Base-by-base conservation (phyloP, 2,329 filamentous ascomycete species). In the Fusarium nisikadoi region DNA sequence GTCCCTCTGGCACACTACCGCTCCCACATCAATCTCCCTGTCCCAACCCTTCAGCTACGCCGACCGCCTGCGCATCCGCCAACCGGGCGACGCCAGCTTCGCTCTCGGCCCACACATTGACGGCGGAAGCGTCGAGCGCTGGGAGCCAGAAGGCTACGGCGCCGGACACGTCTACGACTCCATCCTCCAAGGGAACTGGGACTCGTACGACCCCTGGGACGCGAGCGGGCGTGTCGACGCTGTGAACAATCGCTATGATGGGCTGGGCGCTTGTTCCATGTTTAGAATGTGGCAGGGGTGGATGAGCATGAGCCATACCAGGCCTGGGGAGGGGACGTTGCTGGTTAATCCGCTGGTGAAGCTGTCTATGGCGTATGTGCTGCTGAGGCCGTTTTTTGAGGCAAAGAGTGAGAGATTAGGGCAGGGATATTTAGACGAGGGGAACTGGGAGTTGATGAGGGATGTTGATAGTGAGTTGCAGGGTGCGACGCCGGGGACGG, bases 251-350 rank as follows among this genome's bases (percentile, higher is more conserved):
- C 83, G 95, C 38, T 96, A 98, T 79, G 87, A 93, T 55, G 94
- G 94, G 1, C 87, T 94, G 0, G 94, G 95, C 0, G 91, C 93
- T 2, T 97, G 94, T 81, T 92, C 88, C 49, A 94, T 94, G 85
- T 94, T 97, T 81, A 88, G 95, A 42, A 92, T 94, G 87, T 95
- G 93, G 80, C 95, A 98, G 82, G 95, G 94, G 23, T 98, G 95
- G 95, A 81, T 98, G 57, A 89, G 88, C 66, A 91, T 98, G 87
- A 94, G 91, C 64, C 83, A 85, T n/a, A 92, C 90, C 1, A 90
- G 86, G 0, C 93, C 93, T 0, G 86, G 86, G 9, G 91, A 97
- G 82, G 95, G 95, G 2, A 96, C 94, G 0, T 82, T 98, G 57
- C 86, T 93, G 46, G 92, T 97, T 4, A 95, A 95, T 76, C 95